Conservation (phyloP, 2,329 filamentous ascomycete genomes). For the Clonostachys rhizophaga region DNA sequence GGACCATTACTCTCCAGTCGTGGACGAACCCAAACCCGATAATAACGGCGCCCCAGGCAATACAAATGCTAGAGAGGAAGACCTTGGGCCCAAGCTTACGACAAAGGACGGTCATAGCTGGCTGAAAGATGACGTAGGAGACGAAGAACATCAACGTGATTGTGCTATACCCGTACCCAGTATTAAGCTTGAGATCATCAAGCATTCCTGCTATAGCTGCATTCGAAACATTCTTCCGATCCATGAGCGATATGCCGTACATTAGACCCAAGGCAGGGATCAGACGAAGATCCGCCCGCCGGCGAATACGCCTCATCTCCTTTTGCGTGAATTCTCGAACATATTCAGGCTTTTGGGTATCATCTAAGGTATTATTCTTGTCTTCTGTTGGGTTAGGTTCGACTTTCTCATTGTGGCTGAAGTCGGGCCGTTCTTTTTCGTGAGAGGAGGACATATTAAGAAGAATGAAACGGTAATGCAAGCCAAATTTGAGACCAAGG, state of each 20-base stretch:
- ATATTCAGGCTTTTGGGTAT: too few relatives aligned
- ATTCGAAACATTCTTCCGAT: conserved; percentile 46
- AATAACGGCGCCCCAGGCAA: conserved; percentile 3
- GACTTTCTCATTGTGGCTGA: too few relatives aligned
- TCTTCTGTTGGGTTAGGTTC: too few relatives aligned
- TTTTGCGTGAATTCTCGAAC: too few relatives aligned
- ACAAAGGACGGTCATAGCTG: conserved; percentile 23
- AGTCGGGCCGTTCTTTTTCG: too few relatives aligned
- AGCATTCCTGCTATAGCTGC: conserved; percentile 38
- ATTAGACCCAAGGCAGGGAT: too few relatives aligned
- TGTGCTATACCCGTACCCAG: conserved; percentile 52
- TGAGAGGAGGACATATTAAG: too few relatives aligned
- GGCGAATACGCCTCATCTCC: too few relatives aligned
- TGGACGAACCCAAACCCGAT: conserved; percentile 29
- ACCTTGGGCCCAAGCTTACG: conserved; percentile 18
- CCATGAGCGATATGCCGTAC: conserved; percentile 42
- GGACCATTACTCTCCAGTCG: conserved; percentile 39
- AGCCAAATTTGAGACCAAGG: too few relatives aligned
- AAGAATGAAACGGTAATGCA: too few relatives aligned
- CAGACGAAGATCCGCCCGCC: too few relatives aligned
- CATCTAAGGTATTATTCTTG: too few relatives aligned
- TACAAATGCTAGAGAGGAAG: conserved; percentile 1
- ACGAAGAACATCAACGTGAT: conserved; percentile 52
- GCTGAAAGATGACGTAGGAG: conserved; percentile 44
- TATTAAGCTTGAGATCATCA: conserved; percentile 35